Evolutionary conservation across 2,329 filamentous ascomycete genomes (phyloP).

Genomic region (Dothideomycetes sp.): DNA sequence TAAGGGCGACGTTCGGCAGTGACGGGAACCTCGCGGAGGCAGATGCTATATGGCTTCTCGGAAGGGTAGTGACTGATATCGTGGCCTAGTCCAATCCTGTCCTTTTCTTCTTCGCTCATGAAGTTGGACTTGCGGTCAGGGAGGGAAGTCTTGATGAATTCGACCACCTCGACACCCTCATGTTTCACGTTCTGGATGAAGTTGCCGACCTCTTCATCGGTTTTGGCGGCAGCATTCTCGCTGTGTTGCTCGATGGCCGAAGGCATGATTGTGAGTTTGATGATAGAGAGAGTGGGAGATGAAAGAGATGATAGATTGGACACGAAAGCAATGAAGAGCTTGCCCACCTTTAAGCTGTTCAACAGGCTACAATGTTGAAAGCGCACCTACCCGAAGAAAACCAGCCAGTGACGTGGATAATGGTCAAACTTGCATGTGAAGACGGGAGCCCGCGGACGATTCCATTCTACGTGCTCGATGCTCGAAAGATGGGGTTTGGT

Average conservation of each 20-base stretch:
- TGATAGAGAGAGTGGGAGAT: neutral
- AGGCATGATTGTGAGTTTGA: neutral
- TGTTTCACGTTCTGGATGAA: neutral
- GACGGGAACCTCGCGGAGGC: slow-evolving; percentile 12
- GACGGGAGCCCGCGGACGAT: too few species aligned
- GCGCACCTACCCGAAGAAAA: too few species aligned
- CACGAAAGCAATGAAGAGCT: neutral
- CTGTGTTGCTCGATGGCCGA: slow-evolving; percentile 1
- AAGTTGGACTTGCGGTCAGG: neutral
- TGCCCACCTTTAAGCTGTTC: slow-evolving; percentile 4
- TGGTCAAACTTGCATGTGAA: slow-evolving; percentile 5
- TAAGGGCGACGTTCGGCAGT: slow-evolving; percentile 16
- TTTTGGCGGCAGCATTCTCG: slow-evolving; percentile 1
- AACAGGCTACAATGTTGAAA: too few species aligned
- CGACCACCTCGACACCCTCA: neutral
- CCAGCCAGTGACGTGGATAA: slow-evolving; percentile 1
- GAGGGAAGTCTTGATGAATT: neutral
- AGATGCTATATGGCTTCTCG: slow-evolving; percentile 12
- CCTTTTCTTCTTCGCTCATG: neutral
- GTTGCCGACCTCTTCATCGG: neutral
- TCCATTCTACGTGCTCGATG: neutral
- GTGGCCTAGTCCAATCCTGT: neutral
- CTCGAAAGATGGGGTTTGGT: too few species aligned
- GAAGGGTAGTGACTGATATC: slow-evolving; percentile 3
- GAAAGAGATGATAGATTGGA: neutral